Evolutionary conservation across 352 stramenopile species (phyloP).

Genomic region (Albugo laibachii): DNA sequence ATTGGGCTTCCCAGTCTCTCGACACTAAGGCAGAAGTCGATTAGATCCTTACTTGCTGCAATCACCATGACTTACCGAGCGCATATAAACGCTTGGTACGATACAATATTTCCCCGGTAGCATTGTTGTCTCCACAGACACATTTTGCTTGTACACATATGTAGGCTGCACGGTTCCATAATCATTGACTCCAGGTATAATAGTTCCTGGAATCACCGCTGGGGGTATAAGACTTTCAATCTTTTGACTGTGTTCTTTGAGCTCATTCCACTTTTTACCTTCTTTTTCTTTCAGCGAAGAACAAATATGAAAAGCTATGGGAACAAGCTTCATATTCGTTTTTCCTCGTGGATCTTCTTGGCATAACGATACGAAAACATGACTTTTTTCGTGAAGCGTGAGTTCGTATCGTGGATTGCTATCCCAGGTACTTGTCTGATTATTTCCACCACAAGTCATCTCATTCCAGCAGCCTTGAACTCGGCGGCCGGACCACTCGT

Average conservation of each 20-base stretch:
- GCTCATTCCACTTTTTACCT: constrained; percentile 11
- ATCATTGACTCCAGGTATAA: constrained; percentile 37
- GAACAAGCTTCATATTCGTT: constrained; percentile 47
- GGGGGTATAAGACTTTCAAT: constrained; percentile 29
- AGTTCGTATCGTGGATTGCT: constrained; percentile 77
- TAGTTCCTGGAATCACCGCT: constrained; percentile 50
- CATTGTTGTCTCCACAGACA: constrained; percentile 19
- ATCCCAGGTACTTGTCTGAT: constrained; percentile 66
- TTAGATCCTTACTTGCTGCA: neutral
- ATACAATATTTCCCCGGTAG: constrained; percentile 52
- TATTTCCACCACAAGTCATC: constrained; percentile 55
- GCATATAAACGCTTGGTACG: constrained; percentile 76
- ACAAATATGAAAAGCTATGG: constrained; percentile 67
- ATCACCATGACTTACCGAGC: constrained; percentile 22
- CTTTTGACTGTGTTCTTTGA: constrained; percentile 38
- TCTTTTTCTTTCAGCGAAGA: constrained; percentile 11
- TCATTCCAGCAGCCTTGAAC: constrained; percentile 66
- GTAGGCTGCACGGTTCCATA: constrained; percentile 45
- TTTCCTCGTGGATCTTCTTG: constrained; percentile 65
- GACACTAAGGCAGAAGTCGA: constrained; percentile 22
- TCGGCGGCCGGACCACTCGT: constrained; percentile 64
- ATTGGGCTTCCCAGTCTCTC: constrained; percentile 51
- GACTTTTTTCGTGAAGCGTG: constrained; percentile 28
- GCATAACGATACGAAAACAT: constrained; percentile 53
- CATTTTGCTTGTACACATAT: constrained; percentile 72